Evolutionary conservation across 306 rosid species (phyloP).

Genomic region (Citrullus mucosospermus): DNA sequence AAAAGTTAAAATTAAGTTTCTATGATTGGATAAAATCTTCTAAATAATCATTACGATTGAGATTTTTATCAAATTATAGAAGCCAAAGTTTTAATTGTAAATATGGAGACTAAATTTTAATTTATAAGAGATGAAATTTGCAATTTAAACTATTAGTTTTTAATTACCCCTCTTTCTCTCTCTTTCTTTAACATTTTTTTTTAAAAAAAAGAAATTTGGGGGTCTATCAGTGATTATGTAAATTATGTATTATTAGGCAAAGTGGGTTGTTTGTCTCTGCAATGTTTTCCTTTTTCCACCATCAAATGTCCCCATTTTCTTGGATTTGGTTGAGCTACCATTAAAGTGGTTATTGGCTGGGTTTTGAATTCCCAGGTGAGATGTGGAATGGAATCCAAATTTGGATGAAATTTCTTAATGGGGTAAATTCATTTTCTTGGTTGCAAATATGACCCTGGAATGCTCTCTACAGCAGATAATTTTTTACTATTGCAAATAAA

Average conservation of each 20-base stretch:
- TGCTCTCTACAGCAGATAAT: background rate
- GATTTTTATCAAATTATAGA: too few relatives aligned
- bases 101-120: too few relatives aligned
- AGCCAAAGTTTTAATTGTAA: too few relatives aligned
- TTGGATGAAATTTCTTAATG: background rate
- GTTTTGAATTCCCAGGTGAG: background rate
- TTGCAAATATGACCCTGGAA: background rate
- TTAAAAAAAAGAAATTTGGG: background rate
- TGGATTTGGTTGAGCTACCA: background rate
- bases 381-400: background rate
- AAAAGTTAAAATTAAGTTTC: too few relatives aligned
- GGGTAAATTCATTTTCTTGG: background rate
- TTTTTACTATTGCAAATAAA: background rate
- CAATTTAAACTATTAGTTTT: too few relatives aligned
- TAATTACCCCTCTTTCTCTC: background rate
- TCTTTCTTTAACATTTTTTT: background rate
- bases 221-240: background rate
- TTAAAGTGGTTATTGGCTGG: background rate
- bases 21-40: too few relatives aligned
- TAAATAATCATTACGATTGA: too few relatives aligned
- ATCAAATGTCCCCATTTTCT: background rate
- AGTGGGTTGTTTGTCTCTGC: background rate
- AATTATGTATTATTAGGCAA: conserved; percentile 1
- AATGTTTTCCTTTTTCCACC: background rate
- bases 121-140: too few relatives aligned